A percentile compares a stretch with the other conserved stretches of the same genome.
Evolutionary conservation across 768 basidiomycete species (phyloP).

Genomic region (Naganishia kalamii): DNA sequence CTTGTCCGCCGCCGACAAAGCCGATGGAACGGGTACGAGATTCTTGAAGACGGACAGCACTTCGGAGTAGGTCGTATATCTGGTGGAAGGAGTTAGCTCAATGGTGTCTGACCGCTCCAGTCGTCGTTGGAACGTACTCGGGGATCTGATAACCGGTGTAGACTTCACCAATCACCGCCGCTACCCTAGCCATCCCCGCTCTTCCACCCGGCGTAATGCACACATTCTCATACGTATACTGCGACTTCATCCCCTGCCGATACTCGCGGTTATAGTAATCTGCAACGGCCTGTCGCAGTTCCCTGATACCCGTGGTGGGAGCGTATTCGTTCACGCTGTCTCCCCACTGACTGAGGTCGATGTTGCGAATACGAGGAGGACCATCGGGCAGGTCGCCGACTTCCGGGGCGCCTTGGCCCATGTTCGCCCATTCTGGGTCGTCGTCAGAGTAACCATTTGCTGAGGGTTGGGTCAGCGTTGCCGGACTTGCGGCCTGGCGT

Average conservation of each 20-base stretch:
- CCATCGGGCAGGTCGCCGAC: constrained; percentile 66
- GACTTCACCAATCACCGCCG: constrained; percentile 84
- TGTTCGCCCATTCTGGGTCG: constrained; percentile 40
- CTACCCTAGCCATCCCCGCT: constrained; percentile 79
- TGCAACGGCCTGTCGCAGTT: constrained; percentile 77
- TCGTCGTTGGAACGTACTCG: not conserved
- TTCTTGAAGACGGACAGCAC: constrained; percentile 63
- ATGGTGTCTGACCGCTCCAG: too few relatives aligned
- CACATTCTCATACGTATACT: constrained; percentile 83
- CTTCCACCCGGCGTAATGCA: constrained; percentile 77
- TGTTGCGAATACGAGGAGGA: constrained; percentile 58
- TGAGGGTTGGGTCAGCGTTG: constrained; percentile 54
- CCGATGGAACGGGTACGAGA: constrained; percentile 82
- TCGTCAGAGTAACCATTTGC: constrained; percentile 72
- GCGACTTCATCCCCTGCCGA: constrained; percentile 67
- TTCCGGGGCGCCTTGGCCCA: constrained; percentile 76
- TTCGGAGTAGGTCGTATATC: constrained; percentile 34
- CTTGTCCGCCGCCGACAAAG: constrained; percentile 50
- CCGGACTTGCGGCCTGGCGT: not conserved
- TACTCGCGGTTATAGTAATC: constrained; percentile 82
- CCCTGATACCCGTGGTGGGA: constrained; percentile 84
- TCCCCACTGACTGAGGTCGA: constrained; percentile 54
- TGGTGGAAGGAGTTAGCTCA: not conserved
- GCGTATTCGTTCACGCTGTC: constrained; percentile 63
- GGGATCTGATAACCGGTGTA: constrained; percentile 61